Conservation (phyloP, 257 asterid species). For the Cynanchum wilfordii region DNA sequence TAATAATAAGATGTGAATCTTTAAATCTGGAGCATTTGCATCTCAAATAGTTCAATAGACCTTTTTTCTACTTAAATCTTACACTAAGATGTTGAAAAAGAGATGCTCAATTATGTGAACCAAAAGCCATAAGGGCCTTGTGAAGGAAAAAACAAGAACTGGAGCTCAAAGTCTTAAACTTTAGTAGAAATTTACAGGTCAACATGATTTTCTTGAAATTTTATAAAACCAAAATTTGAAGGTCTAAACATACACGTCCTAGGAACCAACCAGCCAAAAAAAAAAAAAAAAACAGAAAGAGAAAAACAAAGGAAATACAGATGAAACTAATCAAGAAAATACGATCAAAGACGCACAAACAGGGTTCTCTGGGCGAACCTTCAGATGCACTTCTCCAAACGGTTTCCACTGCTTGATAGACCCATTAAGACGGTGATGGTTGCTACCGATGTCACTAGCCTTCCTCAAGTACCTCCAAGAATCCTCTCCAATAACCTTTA, state of each 20-base stretch:
- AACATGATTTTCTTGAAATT: background rate
- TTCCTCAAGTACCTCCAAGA: slow-evolving; percentile 89
- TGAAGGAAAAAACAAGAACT: background rate
- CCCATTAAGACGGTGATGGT: slow-evolving; percentile 28
- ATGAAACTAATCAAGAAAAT: background rate
- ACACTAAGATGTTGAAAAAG: background rate
- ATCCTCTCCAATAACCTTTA: slow-evolving; percentile 81
- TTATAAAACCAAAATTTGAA: background rate
- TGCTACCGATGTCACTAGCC: slow-evolving; percentile 28
- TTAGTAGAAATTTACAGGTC: background rate
- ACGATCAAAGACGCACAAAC: background rate
- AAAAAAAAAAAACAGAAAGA: too few relatives aligned
- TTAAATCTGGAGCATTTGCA: background rate
- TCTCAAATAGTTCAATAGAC: background rate
- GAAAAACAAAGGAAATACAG: background rate
- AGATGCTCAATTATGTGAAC: background rate
- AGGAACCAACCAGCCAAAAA: background rate
- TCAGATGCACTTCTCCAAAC: slow-evolving; percentile 83
- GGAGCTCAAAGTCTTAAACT: background rate
- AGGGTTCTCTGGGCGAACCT: slow-evolving; percentile 35
- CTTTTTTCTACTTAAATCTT: background rate
- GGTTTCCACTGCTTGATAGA: slow-evolving; percentile 69
- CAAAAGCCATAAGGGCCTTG: background rate
- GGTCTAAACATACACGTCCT: background rate
- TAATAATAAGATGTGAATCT: background rate